Conservation (phyloP, 257 asterid genomes). For the Nicotiana undulata region DNA sequence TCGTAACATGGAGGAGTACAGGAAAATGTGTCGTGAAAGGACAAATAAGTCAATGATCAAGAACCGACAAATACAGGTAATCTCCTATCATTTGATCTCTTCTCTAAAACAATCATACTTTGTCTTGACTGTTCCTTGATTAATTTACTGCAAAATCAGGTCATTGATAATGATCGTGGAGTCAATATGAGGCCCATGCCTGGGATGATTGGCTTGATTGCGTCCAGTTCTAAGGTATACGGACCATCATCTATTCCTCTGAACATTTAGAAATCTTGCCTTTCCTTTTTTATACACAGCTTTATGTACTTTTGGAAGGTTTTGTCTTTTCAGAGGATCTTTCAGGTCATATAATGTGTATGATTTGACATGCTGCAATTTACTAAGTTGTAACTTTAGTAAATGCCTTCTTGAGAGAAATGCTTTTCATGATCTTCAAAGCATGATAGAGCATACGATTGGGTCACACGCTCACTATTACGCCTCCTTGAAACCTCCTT, state of each 20-base stretch:
- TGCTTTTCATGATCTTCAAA: background rate
- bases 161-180: slow-evolving; percentile 84
- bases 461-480: background rate
- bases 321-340: background rate
- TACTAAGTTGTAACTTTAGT: background rate
- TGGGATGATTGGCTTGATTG: slow-evolving; percentile 68
- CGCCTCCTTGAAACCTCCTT: background rate
- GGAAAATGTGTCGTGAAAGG: slow-evolving; percentile 90
- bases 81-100: background rate
- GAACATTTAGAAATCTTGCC: background rate
- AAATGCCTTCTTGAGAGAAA: background rate
- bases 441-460: background rate
- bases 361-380: background rate
- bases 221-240: slow-evolving; percentile 68
- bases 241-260: background rate
- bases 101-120: background rate
- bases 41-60: slow-evolving; percentile 85
- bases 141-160: slow-evolving; percentile 36
- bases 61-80: slow-evolving; percentile 84
- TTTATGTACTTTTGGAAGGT: background rate
- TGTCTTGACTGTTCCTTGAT: background rate
- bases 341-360: background rate
- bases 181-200: slow-evolving; percentile 92
- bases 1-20: slow-evolving; percentile 44
- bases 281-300: background rate